Evolutionary conservation across 2,329 filamentous ascomycete genomes (phyloP), one percentile per base, ranked within the genome.

Genomic region (Apiospora koreana): DNA sequence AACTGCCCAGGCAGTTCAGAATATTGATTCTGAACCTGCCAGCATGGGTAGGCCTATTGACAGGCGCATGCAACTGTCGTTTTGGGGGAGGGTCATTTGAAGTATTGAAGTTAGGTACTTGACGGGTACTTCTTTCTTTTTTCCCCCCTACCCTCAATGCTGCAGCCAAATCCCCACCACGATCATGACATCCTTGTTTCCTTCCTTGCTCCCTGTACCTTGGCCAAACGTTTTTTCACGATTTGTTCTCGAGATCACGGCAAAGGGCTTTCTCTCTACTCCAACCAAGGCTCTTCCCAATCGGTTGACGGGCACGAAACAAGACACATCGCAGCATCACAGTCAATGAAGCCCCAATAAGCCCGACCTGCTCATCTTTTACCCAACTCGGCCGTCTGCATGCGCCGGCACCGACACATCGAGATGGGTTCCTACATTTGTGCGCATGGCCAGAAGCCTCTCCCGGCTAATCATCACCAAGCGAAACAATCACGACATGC

Each of bases 1-100:
- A 28, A 25, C n/a, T n/a, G n/a, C 35, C 28, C 28, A 28, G 28
- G 50, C 50, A 58, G 25, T n/a, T 28, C 48, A 50, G 48, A 21
- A 21, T 58, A 31, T 21, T 58, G 50, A 16, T 21, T 58, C 35
- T 58, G 10, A 31, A 9, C 16, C 28, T 58, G 50, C 16, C 28
- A 35, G 50, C 50, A 35, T 35, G 8, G 50, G 7, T 58, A 18
- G 50, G 25, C 18, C 10, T 25, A 23, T 28, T 18, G 16, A 18
- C 25, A 54, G 50, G 50, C 50, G 50, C 50, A 58, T 58, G 50
- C 50, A 58, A 58, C 50, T 58, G 50, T 58, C 50, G 50, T 58
- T 58, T 58, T 58, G 31, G 54, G 54, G 54, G 50, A 35, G 42
- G 42, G 35, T 16, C 50, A 16, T 62, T 54, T 23, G 35, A 8